Base-by-base conservation (phyloP, 805 yeast genomes). In the Yarrowia sp. region DNA sequence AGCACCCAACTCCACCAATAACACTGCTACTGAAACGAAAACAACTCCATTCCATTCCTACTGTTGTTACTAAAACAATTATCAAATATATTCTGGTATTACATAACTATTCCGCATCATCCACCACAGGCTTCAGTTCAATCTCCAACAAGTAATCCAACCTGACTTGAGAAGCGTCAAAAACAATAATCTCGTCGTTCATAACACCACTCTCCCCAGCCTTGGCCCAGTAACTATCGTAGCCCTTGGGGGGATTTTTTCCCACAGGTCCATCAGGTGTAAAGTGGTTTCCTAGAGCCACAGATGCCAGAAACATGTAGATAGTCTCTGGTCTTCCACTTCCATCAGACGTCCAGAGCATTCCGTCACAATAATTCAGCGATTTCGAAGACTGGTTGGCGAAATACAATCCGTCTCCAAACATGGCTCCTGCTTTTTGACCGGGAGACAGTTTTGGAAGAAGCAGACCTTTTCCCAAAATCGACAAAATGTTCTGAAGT, bases 141-240 rank as follows among this genome's bases (percentile, higher is more conserved):
- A 58, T 58, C 24, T 58, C 63, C 16, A 58, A 12, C n/a, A 58
- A 16, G 5, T 58, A 58, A 19, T 58, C 63, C 21, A 58, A 30
- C 1, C 63, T 7, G 3, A 43, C 17, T 32, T 58, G 63, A 0
- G 63, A 58, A 1, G 41, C 63, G 10, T 58, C 63, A 21, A 58
- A 58, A 8, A 58, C 63, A 30, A 58, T 58, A 22, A 58, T 30
- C 22, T 58, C 63, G n/a, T 58, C 63, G 22, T 58, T 58, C 63
- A 58, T 58, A n/a, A 58, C 63, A 16, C 51, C 63, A 8, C 36
- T 22, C 14, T 58, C 51, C 2, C 41, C 41, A 5, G 51, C 51
- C 33, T 58, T 58, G 32, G 63, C 63, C 63, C 63, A 58, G 24
- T 58, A 58, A 24, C 63, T 58, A 11, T 58, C 30, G 30, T 58